Evolutionary conservation across 768 basidiomycete species (phyloP), one percentile per base, ranked within the genome.

Genomic region (Heimioporus sp.): DNA sequence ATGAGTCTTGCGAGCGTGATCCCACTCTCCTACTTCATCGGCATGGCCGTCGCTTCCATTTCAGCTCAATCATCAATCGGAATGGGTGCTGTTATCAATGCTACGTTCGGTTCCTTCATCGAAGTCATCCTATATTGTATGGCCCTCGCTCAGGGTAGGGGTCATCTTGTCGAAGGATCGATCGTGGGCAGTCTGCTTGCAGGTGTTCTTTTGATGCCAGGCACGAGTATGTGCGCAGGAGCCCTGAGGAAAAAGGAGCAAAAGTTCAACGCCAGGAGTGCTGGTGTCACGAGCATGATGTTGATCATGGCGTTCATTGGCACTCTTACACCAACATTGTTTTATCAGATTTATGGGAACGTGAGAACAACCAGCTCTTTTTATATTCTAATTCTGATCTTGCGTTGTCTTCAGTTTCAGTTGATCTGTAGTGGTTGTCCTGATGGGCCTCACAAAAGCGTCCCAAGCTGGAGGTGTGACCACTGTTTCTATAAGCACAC

Each of bases 221-320:
- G 97, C 0, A 79, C 85, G 63, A 93, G 91, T 70, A 99, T 99
- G 97, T 86, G 87, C 62, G 88, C 88, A 35, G 90, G 89, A 9
- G 97, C 97, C 0, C 57, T 97, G 52, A 78, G 83, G 63, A 77
- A 87, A 65, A 99, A 99, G 73, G 97, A 99, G 70, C 92, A 95
- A 67, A 91, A 85, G 60, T 99, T 99, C 77, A 99, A 99, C 63
- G 97, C 97, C n/a, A 98, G 92, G 76, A 93, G 90, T 63, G 97
- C 97, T 7, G 92, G 97, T 35, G 97, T 99, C 15, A 99, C 97
- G 0, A 97, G 94, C 67, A 97, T 97, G 76, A 96, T 99, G 92
- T 71, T 99, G 67, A 98, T 99, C 72, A 98, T 98, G 96, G 97
- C 97, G 12, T 92, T 99, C 67, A 96, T 99, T 55, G 97, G 97